phyloP scores from a whole-genome alignment of 768 basidiomycete species.

The Imleria badia region DNA sequence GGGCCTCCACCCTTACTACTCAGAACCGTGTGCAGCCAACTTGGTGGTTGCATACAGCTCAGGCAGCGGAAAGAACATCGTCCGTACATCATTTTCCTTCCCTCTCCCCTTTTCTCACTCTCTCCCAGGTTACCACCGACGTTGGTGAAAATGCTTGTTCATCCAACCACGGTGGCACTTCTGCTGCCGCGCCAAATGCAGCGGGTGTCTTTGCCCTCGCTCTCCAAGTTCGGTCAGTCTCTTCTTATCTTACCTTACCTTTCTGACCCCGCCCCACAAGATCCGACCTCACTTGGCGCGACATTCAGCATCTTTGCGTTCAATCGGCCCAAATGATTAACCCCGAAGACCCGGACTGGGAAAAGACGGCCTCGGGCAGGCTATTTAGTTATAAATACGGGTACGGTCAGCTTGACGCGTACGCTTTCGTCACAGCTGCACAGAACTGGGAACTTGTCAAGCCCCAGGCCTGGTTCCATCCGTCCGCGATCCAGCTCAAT shows the following conservation, averaged over 20 bases:
- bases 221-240: slow-evolving; percentile 73
- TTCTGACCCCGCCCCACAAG: slow-evolving; percentile 38
- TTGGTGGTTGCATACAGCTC: slow-evolving; percentile 96
- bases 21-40: slow-evolving; percentile 96
- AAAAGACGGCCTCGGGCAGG: slow-evolving; percentile 55
- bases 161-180: slow-evolving; percentile 88
- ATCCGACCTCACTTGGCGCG: slow-evolving; percentile 95
- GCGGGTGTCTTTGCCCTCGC: slow-evolving; percentile 92
- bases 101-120: slow-evolving; percentile 13
- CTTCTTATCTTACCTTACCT: neutral
- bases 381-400: slow-evolving; percentile 92
- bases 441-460: slow-evolving; percentile 85
- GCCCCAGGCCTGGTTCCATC: slow-evolving; percentile 88
- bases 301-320: slow-evolving; percentile 88
- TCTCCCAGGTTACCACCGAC: slow-evolving; percentile 85
- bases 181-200: slow-evolving; percentile 96
- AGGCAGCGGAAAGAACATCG: slow-evolving; percentile 90
- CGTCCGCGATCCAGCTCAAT: slow-evolving; percentile 66
- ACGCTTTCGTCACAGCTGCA: slow-evolving; percentile 76
- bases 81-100: slow-evolving; percentile 41
- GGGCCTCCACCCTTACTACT: slow-evolving; percentile 94
- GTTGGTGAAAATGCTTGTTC: slow-evolving; percentile 84
- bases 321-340: slow-evolving; percentile 77
- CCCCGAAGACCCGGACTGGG: slow-evolving; percentile 92
- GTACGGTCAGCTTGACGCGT: slow-evolving; percentile 86